Conservation (phyloP, 176 grass and related monocot genomes). For the Panicum miliaceum region DNA sequence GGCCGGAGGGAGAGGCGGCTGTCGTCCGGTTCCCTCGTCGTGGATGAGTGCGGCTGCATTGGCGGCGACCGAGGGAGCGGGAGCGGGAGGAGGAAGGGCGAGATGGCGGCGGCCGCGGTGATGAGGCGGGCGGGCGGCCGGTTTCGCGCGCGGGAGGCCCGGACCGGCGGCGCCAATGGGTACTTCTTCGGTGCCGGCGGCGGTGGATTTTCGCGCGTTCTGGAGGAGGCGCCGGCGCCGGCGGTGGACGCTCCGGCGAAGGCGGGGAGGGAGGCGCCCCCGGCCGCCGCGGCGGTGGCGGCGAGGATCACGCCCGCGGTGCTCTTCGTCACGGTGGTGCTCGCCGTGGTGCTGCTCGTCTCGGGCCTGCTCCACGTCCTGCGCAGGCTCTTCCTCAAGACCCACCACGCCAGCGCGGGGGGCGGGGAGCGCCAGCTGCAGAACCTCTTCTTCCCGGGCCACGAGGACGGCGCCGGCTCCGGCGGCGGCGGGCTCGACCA, state of each 20-base stretch:
- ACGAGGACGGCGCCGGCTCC: constrained; percentile 32
- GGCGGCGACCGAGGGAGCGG: neutral
- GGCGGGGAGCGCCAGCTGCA: constrained; percentile 78
- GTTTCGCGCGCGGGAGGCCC: neutral
- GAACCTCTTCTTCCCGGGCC: constrained; percentile 64
- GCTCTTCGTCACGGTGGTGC: constrained; percentile 83
- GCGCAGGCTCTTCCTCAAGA: constrained; percentile 73
- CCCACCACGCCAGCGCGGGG: constrained; percentile 50
- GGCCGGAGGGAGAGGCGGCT: neutral
- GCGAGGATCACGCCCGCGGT: constrained; percentile 73
- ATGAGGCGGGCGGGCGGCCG: constrained; percentile 33
- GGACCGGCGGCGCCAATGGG: neutral
- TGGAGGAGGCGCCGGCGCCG: constrained; percentile 17
- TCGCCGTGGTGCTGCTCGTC: constrained; percentile 81
- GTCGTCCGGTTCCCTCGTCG: neutral
- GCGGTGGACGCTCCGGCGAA: neutral
- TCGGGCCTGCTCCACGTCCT: constrained; percentile 79
- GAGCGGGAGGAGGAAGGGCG: neutral
- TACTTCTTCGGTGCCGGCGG: neutral
- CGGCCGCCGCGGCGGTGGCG: neutral
- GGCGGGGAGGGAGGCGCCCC: neutral
- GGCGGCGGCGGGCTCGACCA: constrained; percentile 58
- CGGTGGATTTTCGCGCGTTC: neutral
- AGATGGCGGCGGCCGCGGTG: constrained; percentile 5
- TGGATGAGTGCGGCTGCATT: constrained; percentile 45